Evolutionary conservation across 2,329 filamentous ascomycete genomes (phyloP), one percentile per base, ranked within the genome.

Genomic region (Parastagonospora nodorum): DNA sequence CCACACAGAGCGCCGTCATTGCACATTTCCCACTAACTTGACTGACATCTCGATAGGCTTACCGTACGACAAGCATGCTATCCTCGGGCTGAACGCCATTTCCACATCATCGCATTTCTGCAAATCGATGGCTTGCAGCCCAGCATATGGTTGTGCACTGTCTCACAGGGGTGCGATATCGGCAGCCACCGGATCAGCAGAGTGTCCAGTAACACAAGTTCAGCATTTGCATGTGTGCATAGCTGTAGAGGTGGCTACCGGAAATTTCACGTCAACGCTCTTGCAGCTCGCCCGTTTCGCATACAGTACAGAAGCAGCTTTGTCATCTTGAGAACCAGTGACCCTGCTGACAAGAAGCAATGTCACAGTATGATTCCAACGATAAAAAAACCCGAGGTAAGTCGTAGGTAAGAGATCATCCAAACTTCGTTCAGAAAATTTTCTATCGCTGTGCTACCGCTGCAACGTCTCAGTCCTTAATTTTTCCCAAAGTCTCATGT

Each of bases 161-260:
- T 40, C 15, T n/a, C 36, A 50, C 11, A 35, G 36, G 31, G 32
- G 38, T 55, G 55, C 60, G 56, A 57, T 49, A 49, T 61, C 60
- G 58, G 54, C 54, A 54, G 42, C 42, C 40, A 31, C 38, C 50
- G 51, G 55, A 19, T 39, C 4, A 60, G 47, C 15, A 28, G 15
- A 27, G 31, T 12, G 28, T 44, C 4, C 24, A 11, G 46, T 47
- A 32, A 45, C 44, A 45, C 35, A 19, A 27, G 31, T 32, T 36
- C 33, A 30, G 35, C 19, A 42, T 7, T 16, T 32, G 30, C n/a
- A 32, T 12, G 14, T 41, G 39, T 8, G 14, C n/a, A 30, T 10
- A 41, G 39, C 24, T n/a, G 28, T 31, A 32, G 10, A 11, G 11
- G 9, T 46, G 10, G 39, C 10, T 35, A 45, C 11, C 9, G 19